These are phyloP conservation scores for Acanthamoeba quina DNA, from an alignment of 208 protist genomes.

Conservation along the genomic window DNA sequence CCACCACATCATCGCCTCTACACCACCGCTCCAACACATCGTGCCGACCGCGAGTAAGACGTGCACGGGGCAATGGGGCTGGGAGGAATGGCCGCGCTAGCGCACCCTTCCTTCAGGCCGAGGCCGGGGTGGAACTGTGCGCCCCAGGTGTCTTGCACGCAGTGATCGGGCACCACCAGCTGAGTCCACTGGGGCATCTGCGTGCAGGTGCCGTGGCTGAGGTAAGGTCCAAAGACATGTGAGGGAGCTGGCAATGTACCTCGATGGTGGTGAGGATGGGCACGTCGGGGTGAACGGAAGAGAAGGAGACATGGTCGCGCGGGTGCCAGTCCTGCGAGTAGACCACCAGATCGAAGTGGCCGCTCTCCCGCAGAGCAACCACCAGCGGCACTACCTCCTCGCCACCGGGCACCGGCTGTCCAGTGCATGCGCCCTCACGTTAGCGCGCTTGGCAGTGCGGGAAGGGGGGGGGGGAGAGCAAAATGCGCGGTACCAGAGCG, in stretches of 20 bases:
- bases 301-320: conserved; percentile 86
- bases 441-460: background rate
- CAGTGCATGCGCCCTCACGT: background rate
- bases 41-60: background rate
- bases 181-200: conserved; percentile 77
- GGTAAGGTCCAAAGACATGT: background rate
- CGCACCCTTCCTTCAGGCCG: conserved; percentile 1
- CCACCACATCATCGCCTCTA: background rate
- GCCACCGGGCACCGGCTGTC: conserved; percentile 31
- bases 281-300: conserved; percentile 78
- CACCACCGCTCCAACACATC: background rate
- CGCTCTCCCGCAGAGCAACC: conserved; percentile 77
- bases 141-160: conserved; percentile 85
- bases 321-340: conserved; percentile 89
- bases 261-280: conserved; percentile 76
- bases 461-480: background rate
- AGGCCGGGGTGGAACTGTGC: conserved; percentile 82
- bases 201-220: background rate
- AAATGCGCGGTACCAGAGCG: background rate
- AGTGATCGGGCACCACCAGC: conserved; percentile 90
- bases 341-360: conserved; percentile 85
- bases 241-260: background rate
- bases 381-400: conserved; percentile 77
- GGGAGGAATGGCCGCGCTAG: background rate
- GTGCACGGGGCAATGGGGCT: background rate